Base-by-base conservation (phyloP, 805 yeast genomes). In the Saturnispora silvae region DNA sequence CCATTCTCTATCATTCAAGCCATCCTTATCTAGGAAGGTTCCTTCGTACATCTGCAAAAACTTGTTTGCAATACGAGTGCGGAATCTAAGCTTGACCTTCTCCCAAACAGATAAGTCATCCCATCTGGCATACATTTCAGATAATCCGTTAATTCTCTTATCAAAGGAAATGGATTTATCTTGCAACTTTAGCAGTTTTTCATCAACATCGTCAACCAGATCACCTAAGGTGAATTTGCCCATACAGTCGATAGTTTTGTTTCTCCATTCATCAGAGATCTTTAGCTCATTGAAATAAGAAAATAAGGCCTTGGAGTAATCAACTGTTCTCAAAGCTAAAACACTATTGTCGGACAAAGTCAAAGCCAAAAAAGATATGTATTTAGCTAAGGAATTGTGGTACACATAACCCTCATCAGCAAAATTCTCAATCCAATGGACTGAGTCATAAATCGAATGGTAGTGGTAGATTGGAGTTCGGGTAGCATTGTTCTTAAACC, bases 371-470 rank as follows among this genome's bases (percentile, higher is more conserved):
- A 72, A 50, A 2, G 82, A 81, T 41, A 74, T 51, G 35, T 62
- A 64, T 50, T 74, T 69, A 13, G 78, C 67, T 50, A 71, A 53
- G 4, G 75, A 54, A 36, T 73, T 72, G 54, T 81, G 87, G 44
- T 56, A 65, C 28, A 62, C 61, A 59, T 75, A 78, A 0, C 69
- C 75, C 11, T 80, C 77, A 50, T 80, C 87, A 20, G 73, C 81
- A 51, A 54, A 68, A 4, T 57, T 62, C 26, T 65, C 63, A 78
- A 80, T 77, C 89, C 89, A 81, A 45, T 73, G 63, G 53, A 60
- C 74, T 1, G 83, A 76, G 54, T 79, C 86, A 50, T 77, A 81
- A 52, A 77, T 74, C 14, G 87, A 78, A 52, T 81, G 89, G 53
- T 81, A 78, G 42, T 78, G 87, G 51, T 80, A 80, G 6, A 78